Percentiles rank a stretch among this genome's conserved stretches.
Evolutionary conservation across 768 basidiomycete species (phyloP).

Genomic region (Leccinum truebloodii): DNA sequence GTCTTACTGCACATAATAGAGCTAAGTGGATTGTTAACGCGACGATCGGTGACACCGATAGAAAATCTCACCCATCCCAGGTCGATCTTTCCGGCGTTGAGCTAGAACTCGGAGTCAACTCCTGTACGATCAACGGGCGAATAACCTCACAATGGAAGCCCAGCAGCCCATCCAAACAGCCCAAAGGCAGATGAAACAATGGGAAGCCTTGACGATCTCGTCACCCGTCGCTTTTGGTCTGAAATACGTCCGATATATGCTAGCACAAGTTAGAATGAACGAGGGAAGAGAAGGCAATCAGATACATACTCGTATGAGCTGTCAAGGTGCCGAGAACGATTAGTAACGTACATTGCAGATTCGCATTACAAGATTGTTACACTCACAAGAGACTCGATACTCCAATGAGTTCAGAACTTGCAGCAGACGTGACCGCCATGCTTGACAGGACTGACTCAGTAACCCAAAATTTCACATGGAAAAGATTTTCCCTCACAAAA

Average conservation of each 20-base stretch:
- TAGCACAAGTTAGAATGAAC: conserved; percentile 4
- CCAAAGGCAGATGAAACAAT: conserved; percentile 44
- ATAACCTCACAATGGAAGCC: conserved; percentile 36
- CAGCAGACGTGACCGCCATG: conserved; percentile 50
- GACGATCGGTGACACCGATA: neutral
- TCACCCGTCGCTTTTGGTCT: conserved; percentile 37
- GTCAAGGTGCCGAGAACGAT: neutral
- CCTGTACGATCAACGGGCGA: neutral
- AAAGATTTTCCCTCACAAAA: conserved; percentile 32
- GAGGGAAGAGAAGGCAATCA: neutral
- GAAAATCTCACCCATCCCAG: conserved; percentile 43
- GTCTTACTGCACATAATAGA: conserved; percentile 48
- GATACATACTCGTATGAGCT: conserved; percentile 47
- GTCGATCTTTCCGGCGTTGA: conserved; percentile 46
- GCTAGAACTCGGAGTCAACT: conserved; percentile 26
- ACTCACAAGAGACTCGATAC: conserved; percentile 46
- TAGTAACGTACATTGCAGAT: neutral
- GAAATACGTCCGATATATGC: conserved; percentile 42
- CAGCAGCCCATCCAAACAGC: conserved; percentile 46
- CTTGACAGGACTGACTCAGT: conserved; percentile 12
- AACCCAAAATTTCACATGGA: neutral
- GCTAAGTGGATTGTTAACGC: conserved; percentile 19
- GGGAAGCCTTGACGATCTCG: conserved; percentile 43
- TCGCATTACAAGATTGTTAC: neutral
- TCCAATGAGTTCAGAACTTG: conserved; percentile 47